Percentiles rank a stretch among this genome's conserved stretches.
Conservation (phyloP, 768 basidiomycete species). For the Russula sp. region DNA sequence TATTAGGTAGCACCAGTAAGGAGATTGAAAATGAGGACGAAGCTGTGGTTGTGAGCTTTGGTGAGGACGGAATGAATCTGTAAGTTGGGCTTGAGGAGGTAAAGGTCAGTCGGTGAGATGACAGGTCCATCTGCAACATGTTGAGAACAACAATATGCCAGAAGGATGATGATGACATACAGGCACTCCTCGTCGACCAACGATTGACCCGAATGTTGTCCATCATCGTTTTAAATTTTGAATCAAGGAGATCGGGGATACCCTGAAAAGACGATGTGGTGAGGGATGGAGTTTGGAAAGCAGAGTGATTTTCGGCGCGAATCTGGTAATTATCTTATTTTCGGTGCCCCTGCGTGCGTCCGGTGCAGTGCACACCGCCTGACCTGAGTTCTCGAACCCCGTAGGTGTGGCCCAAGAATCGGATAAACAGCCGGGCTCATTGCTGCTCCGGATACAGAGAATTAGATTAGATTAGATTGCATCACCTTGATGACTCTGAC, state of each 20-base stretch:
- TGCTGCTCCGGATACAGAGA: background rate
- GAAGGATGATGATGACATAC: slow-evolving; percentile 5
- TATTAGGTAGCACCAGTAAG: slow-evolving; percentile 42
- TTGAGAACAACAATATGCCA: background rate
- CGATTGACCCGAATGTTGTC: slow-evolving; percentile 19
- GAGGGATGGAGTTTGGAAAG: no score
- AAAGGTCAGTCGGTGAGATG: slow-evolving; percentile 72
- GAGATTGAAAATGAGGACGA: slow-evolving; percentile 68
- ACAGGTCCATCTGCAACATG: slow-evolving; percentile 63
- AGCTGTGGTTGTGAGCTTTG: slow-evolving; percentile 31
- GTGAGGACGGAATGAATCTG: slow-evolving; percentile 69
- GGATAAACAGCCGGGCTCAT: background rate
- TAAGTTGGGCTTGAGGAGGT: slow-evolving; percentile 62
- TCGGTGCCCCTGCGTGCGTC: no score
- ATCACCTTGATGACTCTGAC: no score
- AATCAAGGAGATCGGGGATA: background rate
- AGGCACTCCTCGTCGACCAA: slow-evolving; percentile 17
- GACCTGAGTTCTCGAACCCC: background rate
- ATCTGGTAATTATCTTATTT: no score
- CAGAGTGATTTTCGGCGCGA: no score
- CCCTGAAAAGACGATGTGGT: background rate
- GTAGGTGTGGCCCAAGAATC: no score
- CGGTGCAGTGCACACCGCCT: background rate
- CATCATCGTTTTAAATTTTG: slow-evolving; percentile 1
- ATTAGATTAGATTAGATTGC: slow-evolving; percentile 19